A percentile compares a stretch with the other conserved stretches of the same genome.
Conservation (phyloP, 1,284 basidiomycete genomes). For the Apiotrichum akiyoshidainum region DNA sequence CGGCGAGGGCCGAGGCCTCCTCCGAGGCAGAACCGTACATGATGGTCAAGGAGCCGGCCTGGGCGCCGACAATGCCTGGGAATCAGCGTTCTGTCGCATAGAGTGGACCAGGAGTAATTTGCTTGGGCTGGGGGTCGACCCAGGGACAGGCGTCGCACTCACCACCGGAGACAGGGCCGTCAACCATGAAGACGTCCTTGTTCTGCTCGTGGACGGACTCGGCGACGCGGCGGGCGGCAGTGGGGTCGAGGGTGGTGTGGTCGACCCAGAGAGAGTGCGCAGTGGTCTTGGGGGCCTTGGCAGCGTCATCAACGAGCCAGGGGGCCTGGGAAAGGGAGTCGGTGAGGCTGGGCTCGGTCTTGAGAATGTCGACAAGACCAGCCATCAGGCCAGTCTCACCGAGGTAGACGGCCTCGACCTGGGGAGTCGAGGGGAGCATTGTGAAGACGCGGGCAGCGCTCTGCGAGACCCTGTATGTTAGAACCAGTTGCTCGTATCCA, state of each 20-base stretch:
- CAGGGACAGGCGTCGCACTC: constrained; percentile 5
- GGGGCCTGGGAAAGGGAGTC: constrained; percentile 46
- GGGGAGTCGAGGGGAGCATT: constrained; percentile 54
- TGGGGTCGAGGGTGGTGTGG: constrained; percentile 47
- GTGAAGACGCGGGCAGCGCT: constrained; percentile 52
- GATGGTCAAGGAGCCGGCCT: constrained; percentile 40
- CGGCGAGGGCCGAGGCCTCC: constrained; percentile 30
- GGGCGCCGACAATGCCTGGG: constrained; percentile 38
- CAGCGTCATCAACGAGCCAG: constrained; percentile 11
- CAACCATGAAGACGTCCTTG: constrained; percentile 37
- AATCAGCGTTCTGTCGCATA: not conserved
- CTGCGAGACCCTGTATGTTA: constrained; percentile 44
- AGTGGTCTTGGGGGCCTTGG: constrained; percentile 3
- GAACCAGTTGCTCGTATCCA: not conserved
- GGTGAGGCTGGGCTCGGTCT: constrained; percentile 50
- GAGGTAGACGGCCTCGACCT: constrained; percentile 52
- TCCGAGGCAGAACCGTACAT: constrained; percentile 42
- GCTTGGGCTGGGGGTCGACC: no score
- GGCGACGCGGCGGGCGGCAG: constrained; percentile 36
- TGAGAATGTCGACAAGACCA: constrained; percentile 37
- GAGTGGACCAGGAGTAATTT: no score
- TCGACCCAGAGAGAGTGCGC: constrained; percentile 46
- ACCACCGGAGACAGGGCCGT: constrained; percentile 48
- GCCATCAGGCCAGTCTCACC: constrained; percentile 29
- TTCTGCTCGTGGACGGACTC: constrained; percentile 27